phyloP scores from a whole-genome alignment of 2,329 filamentous ascomycete genomes.

The Thelonectria olida region DNA sequence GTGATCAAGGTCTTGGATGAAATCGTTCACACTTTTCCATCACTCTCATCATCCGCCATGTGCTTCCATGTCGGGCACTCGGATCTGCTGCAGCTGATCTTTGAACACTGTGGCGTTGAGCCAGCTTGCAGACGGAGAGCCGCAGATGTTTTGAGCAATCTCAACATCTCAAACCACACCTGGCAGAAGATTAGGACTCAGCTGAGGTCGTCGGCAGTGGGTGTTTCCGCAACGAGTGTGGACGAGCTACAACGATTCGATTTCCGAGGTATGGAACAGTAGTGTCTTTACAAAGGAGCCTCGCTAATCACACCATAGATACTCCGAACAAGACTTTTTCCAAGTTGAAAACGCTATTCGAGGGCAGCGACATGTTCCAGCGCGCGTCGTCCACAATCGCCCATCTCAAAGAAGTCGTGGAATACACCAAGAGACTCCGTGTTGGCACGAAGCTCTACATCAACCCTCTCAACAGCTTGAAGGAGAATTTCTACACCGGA shows the following conservation, averaged over 20 bases:
- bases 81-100: conserved; percentile 84
- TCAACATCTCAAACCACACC: conserved; percentile 82
- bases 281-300: not conserved
- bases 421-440: conserved; percentile 79
- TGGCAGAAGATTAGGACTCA: conserved; percentile 88
- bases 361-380: conserved; percentile 73
- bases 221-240: conserved; percentile 86
- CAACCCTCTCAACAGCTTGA: conserved; percentile 85
- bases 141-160: conserved; percentile 85
- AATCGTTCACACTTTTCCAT: conserved; percentile 82
- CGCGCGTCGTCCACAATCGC: conserved; percentile 80
- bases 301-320: conserved; percentile 48
- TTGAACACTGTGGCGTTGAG: conserved; percentile 87
- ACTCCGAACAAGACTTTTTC: conserved; percentile 66
- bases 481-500: conserved; percentile 88
- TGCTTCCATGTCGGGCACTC: conserved; percentile 93
- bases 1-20: conserved; percentile 95
- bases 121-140: conserved; percentile 72
- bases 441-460: conserved; percentile 84
- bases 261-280: conserved; percentile 71
- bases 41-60: conserved; percentile 75
- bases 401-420: conserved; percentile 81
- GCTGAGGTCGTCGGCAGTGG: conserved; percentile 81
- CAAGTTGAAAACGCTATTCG: conserved; percentile 67
- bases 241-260: conserved; percentile 93